Evolutionary conservation across 2,329 filamentous ascomycete genomes (phyloP).

Genomic region (Colletotrichum sp.): DNA sequence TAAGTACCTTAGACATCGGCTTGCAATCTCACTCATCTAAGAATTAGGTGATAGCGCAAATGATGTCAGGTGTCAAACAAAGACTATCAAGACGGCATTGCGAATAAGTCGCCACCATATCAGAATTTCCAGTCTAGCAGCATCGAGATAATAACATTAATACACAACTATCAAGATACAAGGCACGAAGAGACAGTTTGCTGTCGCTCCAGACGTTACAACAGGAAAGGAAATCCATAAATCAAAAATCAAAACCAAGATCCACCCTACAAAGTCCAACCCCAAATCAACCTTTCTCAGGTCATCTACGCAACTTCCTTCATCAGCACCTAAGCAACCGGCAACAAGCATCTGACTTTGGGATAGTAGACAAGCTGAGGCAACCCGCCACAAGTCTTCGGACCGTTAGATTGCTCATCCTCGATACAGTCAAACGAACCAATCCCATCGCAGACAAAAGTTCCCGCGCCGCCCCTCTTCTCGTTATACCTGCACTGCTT

Average conservation of each 20-base stretch:
- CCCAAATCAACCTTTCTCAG: neutral
- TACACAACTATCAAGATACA: neutral
- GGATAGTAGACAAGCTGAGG: neutral
- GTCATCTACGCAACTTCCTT: neutral
- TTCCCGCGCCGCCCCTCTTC: neutral
- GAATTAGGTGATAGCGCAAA: accelerated
- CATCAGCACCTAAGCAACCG: neutral
- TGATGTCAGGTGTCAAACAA: neutral
- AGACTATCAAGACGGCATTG: neutral
- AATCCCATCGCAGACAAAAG: neutral
- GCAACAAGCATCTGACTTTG: neutral
- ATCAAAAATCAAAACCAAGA: neutral
- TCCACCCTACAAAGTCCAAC: accelerated
- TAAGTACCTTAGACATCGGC: neutral
- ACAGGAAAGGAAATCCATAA: neutral
- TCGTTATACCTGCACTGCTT: neutral
- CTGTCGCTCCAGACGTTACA: neutral
- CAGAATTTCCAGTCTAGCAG: neutral
- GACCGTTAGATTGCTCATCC: neutral
- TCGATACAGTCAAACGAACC: neutral
- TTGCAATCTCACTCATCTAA: neutral
- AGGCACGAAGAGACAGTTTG: neutral
- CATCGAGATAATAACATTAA: neutral
- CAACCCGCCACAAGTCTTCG: neutral
- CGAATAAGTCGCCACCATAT: neutral